Evolutionary conservation across 495 filamentous ascomycete species (phyloP).

Genomic region (Penicillium riverlandense): DNA sequence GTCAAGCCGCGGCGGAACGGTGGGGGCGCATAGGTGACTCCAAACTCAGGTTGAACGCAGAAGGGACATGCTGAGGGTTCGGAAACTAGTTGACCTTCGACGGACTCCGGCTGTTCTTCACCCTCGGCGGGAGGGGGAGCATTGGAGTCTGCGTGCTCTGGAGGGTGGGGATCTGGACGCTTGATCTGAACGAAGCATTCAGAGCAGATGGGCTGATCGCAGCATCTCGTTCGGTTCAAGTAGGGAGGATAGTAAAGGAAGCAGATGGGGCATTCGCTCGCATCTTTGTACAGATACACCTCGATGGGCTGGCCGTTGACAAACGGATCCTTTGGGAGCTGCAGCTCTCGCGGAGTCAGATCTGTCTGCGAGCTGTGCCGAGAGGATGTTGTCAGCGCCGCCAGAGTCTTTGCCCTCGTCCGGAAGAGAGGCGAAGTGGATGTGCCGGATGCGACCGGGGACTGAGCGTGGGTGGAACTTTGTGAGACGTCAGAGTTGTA

Average conservation of each 20-base stretch:
- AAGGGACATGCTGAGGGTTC: conserved; percentile 94
- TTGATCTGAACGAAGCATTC: conserved; percentile 99
- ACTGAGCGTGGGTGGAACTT: conserved; percentile 37
- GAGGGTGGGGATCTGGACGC: conserved; percentile 88
- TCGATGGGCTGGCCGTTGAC: conserved; percentile 90
- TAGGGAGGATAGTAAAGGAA: conserved; percentile 94
- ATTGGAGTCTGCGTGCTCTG: conserved; percentile 65
- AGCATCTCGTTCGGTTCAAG: conserved; percentile 92
- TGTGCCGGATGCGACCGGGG: conserved; percentile 46
- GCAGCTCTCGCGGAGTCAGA: conserved; percentile 66
- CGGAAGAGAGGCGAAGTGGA: conserved; percentile 59
- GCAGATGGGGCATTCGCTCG: conserved; percentile 90
- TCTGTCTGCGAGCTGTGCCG: conserved; percentile 63
- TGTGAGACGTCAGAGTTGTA: conserved; percentile 60
- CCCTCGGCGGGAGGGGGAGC: conserved; percentile 31
- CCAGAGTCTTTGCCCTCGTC: conserved; percentile 74
- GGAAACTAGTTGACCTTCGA: conserved; percentile 68
- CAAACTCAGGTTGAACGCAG: conserved; percentile 91
- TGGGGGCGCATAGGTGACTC: conserved; percentile 83
- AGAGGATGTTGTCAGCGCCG: conserved; percentile 64
- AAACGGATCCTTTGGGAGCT: conserved; percentile 73
- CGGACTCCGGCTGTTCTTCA: conserved; percentile 26
- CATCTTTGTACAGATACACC: conserved; percentile 86
- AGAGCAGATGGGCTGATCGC: conserved; percentile 94
- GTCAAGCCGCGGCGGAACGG: conserved; percentile 78